Percentiles rank a stretch among this genome's conserved stretches.
These are phyloP conservation scores for Umbilicus rupestris DNA, from an alignment of 164 flowering plant genomes.

Conservation along the genomic window DNA sequence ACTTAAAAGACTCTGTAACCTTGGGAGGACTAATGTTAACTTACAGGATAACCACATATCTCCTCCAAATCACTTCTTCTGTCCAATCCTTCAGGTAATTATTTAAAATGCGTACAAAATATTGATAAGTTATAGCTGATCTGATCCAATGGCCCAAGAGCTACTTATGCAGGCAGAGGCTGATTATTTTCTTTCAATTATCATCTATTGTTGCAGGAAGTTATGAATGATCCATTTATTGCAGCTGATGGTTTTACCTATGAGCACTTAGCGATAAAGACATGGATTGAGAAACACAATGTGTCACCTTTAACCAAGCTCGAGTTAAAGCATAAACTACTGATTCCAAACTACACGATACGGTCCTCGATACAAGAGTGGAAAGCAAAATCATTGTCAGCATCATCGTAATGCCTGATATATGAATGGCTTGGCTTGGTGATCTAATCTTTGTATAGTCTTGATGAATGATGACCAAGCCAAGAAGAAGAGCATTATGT, in stretches of 20 bases:
- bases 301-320: constrained; percentile 58
- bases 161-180: neutral
- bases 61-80: constrained; percentile 63
- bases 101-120: neutral
- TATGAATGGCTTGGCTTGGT: neutral
- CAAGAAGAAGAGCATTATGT: neutral
- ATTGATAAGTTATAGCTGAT: neutral
- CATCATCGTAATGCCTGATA: neutral
- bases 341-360: constrained; percentile 54
- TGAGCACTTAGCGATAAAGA: constrained; percentile 58
- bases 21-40: constrained; percentile 32
- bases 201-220: constrained; percentile 33
- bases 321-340: constrained; percentile 28
- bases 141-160: neutral
- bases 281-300: constrained; percentile 56
- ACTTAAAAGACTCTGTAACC: constrained; percentile 44
- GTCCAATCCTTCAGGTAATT: constrained; percentile 79
- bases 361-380: constrained; percentile 57
- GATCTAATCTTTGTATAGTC: neutral
- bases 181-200: neutral
- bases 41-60: constrained; percentile 16
- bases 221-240: constrained; percentile 67
- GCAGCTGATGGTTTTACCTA: constrained; percentile 83
- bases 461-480: neutral
- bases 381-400: constrained; percentile 20